These are phyloP conservation scores for Phascolomyces articulosus DNA, from an alignment of 371 early-diverging fungal genomes.

Conservation along the genomic window DNA sequence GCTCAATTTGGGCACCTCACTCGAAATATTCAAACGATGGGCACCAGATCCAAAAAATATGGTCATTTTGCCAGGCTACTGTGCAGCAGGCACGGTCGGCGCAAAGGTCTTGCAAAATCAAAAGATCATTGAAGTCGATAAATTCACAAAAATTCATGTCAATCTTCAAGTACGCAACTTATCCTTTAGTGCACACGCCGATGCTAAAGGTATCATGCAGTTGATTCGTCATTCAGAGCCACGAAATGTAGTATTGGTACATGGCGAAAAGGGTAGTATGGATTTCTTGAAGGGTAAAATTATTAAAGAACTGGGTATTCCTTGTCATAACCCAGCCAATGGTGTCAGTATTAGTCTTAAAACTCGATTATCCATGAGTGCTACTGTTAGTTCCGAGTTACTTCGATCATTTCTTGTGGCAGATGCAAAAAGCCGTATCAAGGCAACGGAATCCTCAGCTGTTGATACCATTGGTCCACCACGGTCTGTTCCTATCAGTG, in stretches of 20 bases:
- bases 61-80: constrained; percentile 94
- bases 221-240: constrained; percentile 94
- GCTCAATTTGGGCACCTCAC: constrained; percentile 85
- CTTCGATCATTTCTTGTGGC: constrained; percentile 40
- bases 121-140: constrained; percentile 81
- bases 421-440: not conserved
- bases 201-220: constrained; percentile 98
- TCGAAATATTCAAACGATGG: constrained; percentile 90
- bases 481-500: not conserved
- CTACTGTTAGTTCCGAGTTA: constrained; percentile 58
- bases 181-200: constrained; percentile 99
- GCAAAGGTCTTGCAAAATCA: constrained; percentile 94
- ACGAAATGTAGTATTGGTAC: constrained; percentile 97
- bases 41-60: constrained; percentile 89
- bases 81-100: constrained; percentile 95
- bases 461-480: constrained; percentile 1
- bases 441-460: not conserved
- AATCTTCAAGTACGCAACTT: constrained; percentile 94
- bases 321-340: constrained; percentile 90
- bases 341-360: constrained; percentile 76
- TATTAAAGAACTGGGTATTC: constrained; percentile 80
- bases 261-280: constrained; percentile 97
- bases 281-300: constrained; percentile 83
- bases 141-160: constrained; percentile 76
- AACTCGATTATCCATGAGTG: constrained; percentile 58